Evolutionary conservation across 2,329 filamentous ascomycete species (phyloP), one percentile per base, ranked within the genome.

Genomic region (Talaromyces atroroseus): DNA sequence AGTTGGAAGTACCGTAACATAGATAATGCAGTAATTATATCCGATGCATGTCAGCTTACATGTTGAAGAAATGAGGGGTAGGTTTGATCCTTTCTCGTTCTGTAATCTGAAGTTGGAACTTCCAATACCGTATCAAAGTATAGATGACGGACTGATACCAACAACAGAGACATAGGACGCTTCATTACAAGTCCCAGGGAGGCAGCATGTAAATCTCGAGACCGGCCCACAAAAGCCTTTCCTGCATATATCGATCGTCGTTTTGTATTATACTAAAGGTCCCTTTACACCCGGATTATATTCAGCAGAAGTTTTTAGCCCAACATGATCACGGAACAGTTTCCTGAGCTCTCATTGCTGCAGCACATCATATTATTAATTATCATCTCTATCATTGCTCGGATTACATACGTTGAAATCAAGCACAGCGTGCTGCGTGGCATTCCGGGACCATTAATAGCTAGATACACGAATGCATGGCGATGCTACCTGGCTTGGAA

Each of bases 401-500:
- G 42, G 7, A 48, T 54, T 18, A 21, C 12, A 10, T 38, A 48
- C n/a, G 44, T 54, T 20, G 52, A 54, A 29, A 40, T 54, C 52
- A 54, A 54, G 23, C 42, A 54, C 21, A 34, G 45, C 11, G 52
- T 44, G n/a, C n/a, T 54, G 8, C 21, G 34, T 16, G 21, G 32
- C 14, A 54, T 54, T 7, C 52, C 52, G 7, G 52, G 52, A 5
- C 52, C 52, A 21, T 26, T 40, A 21, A 38, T 54, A 18, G 52
- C 52, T 40, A 47, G 45, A 20, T 54, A 54, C 23, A 54, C 52
- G 2, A 54, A 54, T 26, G 52, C 52, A 20, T 54, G 52, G 52
- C 26, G 52, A 16, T 54, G 52, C 23, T 54, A 54, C n/a, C 18
- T 54, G 23, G 52, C 52, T 20, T 54, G 52, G 52, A 34, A 26